phyloP scores from a whole-genome alignment of 306 rosid genomes.

The Pachyrhizus erosus region DNA sequence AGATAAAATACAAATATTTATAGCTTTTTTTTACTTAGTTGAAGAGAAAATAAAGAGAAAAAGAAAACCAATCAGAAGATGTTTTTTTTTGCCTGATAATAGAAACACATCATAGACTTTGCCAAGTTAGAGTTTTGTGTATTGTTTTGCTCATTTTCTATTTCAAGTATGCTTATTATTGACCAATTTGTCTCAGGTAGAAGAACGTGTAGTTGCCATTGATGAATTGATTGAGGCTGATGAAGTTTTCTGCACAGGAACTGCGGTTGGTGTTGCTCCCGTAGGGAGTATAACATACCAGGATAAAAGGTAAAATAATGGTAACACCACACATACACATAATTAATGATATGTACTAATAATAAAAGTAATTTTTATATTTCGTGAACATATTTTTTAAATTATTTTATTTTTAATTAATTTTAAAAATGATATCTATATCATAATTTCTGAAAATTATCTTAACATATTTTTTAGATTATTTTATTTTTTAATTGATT shows the following conservation, averaged over 20 bases:
- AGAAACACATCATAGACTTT: neutral
- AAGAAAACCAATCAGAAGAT: neutral
- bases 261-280: conserved; percentile 85
- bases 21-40: neutral
- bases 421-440: no score
- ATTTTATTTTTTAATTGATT: no score
- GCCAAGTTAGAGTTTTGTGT: neutral
- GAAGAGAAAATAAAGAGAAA: neutral
- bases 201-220: conserved; percentile 60
- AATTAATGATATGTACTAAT: no score
- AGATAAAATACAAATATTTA: neutral
- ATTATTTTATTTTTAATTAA: no score
- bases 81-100: neutral
- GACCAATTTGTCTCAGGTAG: conserved; percentile 57
- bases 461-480: no score
- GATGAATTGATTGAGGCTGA: conserved; percentile 79
- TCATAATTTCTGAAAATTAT: no score
- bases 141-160: neutral
- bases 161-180: neutral
- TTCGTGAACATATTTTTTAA: no score
- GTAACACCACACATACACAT: neutral
- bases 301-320: conserved; percentile 55
- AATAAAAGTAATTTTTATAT: no score
- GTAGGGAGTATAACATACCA: conserved; percentile 72
- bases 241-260: conserved; percentile 95